Evolutionary conservation across 306 rosid species (phyloP).

Genomic region (Fagus crenata): DNA sequence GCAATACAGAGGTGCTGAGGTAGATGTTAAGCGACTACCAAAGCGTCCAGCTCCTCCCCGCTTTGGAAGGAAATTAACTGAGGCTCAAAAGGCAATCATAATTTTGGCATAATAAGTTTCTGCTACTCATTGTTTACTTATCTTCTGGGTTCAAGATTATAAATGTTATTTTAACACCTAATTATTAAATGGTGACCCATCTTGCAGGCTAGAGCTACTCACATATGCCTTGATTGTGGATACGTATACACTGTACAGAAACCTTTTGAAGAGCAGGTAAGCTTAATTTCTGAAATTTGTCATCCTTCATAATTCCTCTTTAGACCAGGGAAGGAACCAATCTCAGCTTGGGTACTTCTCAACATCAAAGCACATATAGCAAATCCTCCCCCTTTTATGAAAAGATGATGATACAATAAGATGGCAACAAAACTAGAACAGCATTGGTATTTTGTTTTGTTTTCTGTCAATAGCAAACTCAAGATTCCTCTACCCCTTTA

Average conservation of each 20-base stretch:
- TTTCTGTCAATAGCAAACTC: neutral
- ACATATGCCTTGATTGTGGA: constrained; percentile 96
- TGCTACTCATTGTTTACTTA: constrained; percentile 19
- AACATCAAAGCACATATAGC: neutral
- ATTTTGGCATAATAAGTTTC: constrained; percentile 16
- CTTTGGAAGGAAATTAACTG: constrained; percentile 81
- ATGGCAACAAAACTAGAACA: too few species aligned
- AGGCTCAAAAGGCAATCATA: constrained; percentile 72
- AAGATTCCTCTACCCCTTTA: neutral
- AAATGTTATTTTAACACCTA: constrained; percentile 2
- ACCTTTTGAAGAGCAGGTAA: constrained; percentile 88
- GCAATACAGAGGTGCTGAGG: constrained; percentile 66
- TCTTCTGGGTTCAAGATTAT: constrained; percentile 15
- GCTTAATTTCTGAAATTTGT: neutral
- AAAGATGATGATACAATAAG: too few species aligned
- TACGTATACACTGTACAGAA: constrained; percentile 72
- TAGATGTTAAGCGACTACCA: constrained; percentile 78
- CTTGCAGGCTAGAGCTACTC: constrained; percentile 96
- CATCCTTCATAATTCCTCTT: neutral
- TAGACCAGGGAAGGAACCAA: neutral
- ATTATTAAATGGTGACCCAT: constrained; percentile 18
- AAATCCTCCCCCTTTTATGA: too few species aligned
- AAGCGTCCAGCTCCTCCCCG: constrained; percentile 96
- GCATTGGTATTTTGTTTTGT: neutral
- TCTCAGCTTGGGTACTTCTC: neutral